Conservation (phyloP, 495 filamentous ascomycete species). For the Bacidia gigantensis region DNA sequence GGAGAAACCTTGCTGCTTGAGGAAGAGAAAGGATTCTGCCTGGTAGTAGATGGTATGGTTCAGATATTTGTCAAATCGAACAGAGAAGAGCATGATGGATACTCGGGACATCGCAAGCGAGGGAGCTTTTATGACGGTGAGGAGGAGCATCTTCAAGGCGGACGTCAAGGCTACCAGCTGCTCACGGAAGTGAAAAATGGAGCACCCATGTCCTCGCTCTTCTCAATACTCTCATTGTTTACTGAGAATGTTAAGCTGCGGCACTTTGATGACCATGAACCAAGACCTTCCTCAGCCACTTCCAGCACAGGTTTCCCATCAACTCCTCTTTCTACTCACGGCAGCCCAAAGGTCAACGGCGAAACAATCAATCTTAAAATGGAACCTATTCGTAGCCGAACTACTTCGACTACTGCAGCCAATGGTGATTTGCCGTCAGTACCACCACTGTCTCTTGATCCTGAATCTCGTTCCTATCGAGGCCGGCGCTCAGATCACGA, state of each 20-base stretch:
- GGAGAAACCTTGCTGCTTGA: slow-evolving; percentile 90
- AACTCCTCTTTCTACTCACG: slow-evolving; percentile 33
- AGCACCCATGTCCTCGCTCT: slow-evolving; percentile 94
- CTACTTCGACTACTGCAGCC: slow-evolving; percentile 12
- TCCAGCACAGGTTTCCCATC: slow-evolving; percentile 26
- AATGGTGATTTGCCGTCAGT: slow-evolving; percentile 37
- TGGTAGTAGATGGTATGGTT: slow-evolving; percentile 92
- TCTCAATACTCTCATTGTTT: slow-evolving; percentile 91
- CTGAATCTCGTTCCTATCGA: slow-evolving; percentile 20
- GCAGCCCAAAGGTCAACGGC: slow-evolving; percentile 29
- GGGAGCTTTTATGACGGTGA: slow-evolving; percentile 47
- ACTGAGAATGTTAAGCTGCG: slow-evolving; percentile 84
- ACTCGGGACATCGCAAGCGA: slow-evolving; percentile 20
- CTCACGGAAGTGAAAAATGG: slow-evolving; percentile 97
- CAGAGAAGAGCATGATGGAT: slow-evolving; percentile 36
- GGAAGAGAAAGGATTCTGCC: slow-evolving; percentile 94
- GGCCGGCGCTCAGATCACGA: slow-evolving; percentile 14
- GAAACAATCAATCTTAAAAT: slow-evolving; percentile 23
- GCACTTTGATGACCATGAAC: slow-evolving; percentile 48
- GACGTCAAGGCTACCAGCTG: slow-evolving; percentile 73
- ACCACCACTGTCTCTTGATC: slow-evolving; percentile 62
- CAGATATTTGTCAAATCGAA: slow-evolving; percentile 96
- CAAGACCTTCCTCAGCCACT: slow-evolving; percentile 31
- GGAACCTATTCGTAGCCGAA: slow-evolving; percentile 13
- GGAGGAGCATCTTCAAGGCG: slow-evolving; percentile 42